Percentiles rank a stretch among this genome's conserved stretches.
Conservation (phyloP, 768 basidiomycete species). For the Leccinum imitatum region DNA sequence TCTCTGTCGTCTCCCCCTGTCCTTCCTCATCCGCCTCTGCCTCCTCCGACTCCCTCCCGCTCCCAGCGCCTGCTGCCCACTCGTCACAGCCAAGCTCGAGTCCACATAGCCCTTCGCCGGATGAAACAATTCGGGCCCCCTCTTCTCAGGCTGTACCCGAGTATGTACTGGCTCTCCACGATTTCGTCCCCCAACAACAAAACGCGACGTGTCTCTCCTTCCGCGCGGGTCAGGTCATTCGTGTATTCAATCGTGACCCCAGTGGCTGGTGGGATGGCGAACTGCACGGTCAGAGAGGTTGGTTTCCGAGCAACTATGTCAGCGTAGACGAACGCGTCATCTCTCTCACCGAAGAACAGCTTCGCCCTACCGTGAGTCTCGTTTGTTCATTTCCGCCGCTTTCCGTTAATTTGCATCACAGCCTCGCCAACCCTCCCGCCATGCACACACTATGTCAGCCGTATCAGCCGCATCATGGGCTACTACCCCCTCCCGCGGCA, state of each 20-base stretch:
- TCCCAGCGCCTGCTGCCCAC: slow-evolving; percentile 36
- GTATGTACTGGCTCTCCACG: slow-evolving; percentile 90
- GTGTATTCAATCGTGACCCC: slow-evolving; percentile 81
- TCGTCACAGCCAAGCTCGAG: slow-evolving; percentile 33
- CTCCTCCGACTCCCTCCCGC: slow-evolving; percentile 47
- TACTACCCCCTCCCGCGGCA: slow-evolving; percentile 40
- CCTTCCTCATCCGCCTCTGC: slow-evolving; percentile 51
- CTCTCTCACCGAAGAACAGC: slow-evolving; percentile 58
- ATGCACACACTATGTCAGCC: slow-evolving; percentile 50
- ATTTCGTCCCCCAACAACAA: slow-evolving; percentile 72
- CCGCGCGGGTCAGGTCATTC: slow-evolving; percentile 86
- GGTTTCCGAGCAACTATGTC: slow-evolving; percentile 99
- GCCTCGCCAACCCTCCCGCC: slow-evolving; percentile 41
- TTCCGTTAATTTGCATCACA: slow-evolving; percentile 6
- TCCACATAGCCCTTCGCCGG: slow-evolving; percentile 43
- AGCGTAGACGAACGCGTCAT: slow-evolving; percentile 55
- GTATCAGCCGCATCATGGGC: slow-evolving; percentile 56
- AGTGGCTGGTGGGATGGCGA: slow-evolving; percentile 99
- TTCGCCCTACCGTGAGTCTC: slow-evolving; percentile 42
- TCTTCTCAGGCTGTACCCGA: slow-evolving; percentile 41
- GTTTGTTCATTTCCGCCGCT: background rate
- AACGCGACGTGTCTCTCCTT: slow-evolving; percentile 85
- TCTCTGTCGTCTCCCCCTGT: slow-evolving; percentile 55
- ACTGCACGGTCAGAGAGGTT: slow-evolving; percentile 82
- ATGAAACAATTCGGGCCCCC: slow-evolving; percentile 48